These are phyloP conservation scores for Pseudogymnoascus sp. DNA, from an alignment of 2,329 filamentous ascomycete genomes.

Conservation along the genomic window DNA sequence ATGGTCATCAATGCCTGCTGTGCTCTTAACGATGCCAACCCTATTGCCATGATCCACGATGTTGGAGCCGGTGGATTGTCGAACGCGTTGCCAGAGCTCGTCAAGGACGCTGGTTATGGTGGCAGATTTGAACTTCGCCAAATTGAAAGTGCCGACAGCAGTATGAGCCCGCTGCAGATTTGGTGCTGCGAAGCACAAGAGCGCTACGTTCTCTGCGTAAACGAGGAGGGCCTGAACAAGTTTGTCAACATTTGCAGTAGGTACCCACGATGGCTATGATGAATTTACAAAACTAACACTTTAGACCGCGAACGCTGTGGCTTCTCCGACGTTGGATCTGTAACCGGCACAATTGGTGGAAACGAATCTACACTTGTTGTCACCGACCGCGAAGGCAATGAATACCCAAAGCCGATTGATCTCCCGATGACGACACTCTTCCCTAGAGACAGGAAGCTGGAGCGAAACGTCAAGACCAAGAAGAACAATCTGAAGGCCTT, in stretches of 20 bases:
- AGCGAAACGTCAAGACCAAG: slow-evolving; percentile 64
- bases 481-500: slow-evolving; percentile 64
- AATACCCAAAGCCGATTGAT: slow-evolving; percentile 75
- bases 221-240: slow-evolving; percentile 70
- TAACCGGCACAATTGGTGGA: slow-evolving; percentile 53
- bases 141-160: slow-evolving; percentile 79
- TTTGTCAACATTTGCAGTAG: slow-evolving; percentile 59
- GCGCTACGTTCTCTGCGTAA: slow-evolving; percentile 86
- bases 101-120: slow-evolving; percentile 85
- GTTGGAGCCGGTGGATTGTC: slow-evolving; percentile 89
- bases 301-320: slow-evolving; percentile 78
- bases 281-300: slow-evolving; percentile 14
- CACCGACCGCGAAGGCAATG: slow-evolving; percentile 69
- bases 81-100: slow-evolving; percentile 77
- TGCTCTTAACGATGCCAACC: slow-evolving; percentile 74
- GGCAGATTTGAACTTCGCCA: slow-evolving; percentile 93
- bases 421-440: slow-evolving; percentile 85
- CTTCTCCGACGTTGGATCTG: slow-evolving; percentile 83
- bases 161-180: slow-evolving; percentile 93
- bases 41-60: slow-evolving; percentile 95
- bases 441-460: slow-evolving; percentile 78
- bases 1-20: slow-evolving; percentile 97
- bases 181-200: slow-evolving; percentile 98
- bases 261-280: slow-evolving; percentile 19
- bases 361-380: slow-evolving; percentile 70